Base-by-base conservation (phyloP, 768 basidiomycete genomes). In the Strobilomyces echinocephalus region DNA sequence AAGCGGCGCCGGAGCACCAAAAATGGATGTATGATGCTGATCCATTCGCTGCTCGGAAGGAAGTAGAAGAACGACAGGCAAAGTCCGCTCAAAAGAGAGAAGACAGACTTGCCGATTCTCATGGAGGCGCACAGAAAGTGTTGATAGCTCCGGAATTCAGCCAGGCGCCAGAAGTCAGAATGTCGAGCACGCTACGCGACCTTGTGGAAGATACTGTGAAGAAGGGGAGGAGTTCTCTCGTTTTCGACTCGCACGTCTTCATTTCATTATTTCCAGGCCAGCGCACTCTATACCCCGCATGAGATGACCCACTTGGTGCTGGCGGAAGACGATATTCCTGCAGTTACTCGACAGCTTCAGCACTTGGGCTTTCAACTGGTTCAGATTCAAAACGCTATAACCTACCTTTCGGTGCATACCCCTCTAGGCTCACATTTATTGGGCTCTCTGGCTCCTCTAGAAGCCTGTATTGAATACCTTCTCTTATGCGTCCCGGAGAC, bases 11-110 rank as follows among this genome's bases (percentile, higher is more conserved):
- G 1, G 77, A 82, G 3, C 88, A 92, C 66, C 78, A 82, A 64
- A 79, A 78, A 47, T 95, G 92, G 92, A 87, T 91, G 81, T 95
- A 88, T 61, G 78, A 82, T n/a, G 74, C 84, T 7, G 91, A 95
- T 73, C 93, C 92, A 2, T 95, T 94, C 62, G 77, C 79, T 16
- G 89, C 90, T 7, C 78, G 77, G 53, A 81, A 81, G 57, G 75
- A 77, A 51, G 87, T 91, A 2, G 79, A 83, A 14, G 78, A 81
- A 41, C 75, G 88, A 34, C 88, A 90, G 64, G 75, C 69, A 26
- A 83, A 81, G 55, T 75, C 77, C 30, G 68, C 76, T 18, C 71
- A 77, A 66, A 79, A 72, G 71, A 73, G 74, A 63, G 68, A 76
- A 64, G 65, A 67, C 64, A 63, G 53, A 48, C 24, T 38, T 52